Evolutionary conservation across 495 filamentous ascomycete species (phyloP).

Genomic region (Xylaria acuta): DNA sequence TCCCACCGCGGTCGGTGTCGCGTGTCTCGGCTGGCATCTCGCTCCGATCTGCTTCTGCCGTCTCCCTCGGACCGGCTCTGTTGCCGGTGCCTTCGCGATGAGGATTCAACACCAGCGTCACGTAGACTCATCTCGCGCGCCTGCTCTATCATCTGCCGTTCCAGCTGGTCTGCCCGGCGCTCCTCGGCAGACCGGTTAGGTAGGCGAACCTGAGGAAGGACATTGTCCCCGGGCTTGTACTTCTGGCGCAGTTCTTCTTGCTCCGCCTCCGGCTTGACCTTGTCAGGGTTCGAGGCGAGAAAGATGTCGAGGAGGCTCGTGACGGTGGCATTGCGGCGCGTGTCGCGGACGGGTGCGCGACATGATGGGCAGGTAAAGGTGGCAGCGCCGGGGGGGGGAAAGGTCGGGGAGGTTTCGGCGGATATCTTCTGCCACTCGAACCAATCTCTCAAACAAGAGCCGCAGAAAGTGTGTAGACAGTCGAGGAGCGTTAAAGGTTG

Average conservation of each 20-base stretch:
- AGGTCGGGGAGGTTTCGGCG: conserved; percentile 51
- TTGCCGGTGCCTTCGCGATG: conserved; percentile 51
- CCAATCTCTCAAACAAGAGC: conserved; percentile 93
- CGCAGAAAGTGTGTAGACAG: conserved; percentile 97
- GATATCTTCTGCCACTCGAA: conserved; percentile 68
- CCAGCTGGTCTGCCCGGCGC: conserved; percentile 64
- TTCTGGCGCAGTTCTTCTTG: conserved; percentile 70
- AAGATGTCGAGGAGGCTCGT: conserved; percentile 84
- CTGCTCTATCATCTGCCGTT: conserved; percentile 71
- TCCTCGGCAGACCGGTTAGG: conserved; percentile 52
- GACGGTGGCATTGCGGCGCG: conserved; percentile 82
- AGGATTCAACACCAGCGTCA: conserved; percentile 60
- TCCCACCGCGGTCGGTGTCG: conserved; percentile 38
- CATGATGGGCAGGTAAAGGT: conserved; percentile 92
- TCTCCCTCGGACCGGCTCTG: conserved; percentile 53
- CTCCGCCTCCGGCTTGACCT: conserved; percentile 68
- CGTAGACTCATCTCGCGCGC: conserved; percentile 74
- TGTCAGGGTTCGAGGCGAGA: conserved; percentile 74
- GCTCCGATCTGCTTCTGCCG: conserved; percentile 37
- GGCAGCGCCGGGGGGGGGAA: conserved; percentile 52
- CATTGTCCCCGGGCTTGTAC: conserved; percentile 79
- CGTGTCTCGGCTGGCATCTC: conserved; percentile 42
- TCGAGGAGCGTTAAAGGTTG: conserved; percentile 95
- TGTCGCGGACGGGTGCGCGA: conserved; percentile 81
- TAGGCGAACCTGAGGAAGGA: conserved; percentile 63